These are phyloP conservation scores for Pseudocercospora macadamiae DNA, from an alignment of 2,329 filamentous ascomycete genomes.

Conservation along the genomic window DNA sequence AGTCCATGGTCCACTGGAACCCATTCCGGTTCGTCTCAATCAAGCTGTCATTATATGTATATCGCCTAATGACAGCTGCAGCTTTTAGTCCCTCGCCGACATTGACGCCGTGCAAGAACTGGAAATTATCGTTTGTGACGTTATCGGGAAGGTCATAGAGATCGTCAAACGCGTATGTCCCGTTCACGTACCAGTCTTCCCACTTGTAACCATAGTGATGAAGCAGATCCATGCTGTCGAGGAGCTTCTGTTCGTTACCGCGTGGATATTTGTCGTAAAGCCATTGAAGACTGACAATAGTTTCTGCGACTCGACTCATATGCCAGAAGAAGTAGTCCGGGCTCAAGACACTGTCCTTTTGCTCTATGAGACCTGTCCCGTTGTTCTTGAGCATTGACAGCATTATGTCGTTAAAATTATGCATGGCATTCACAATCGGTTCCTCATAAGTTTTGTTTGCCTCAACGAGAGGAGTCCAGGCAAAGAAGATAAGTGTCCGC, in stretches of 20 bases:
- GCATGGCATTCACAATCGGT: constrained; percentile 53
- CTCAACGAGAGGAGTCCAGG: constrained; percentile 54
- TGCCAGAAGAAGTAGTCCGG: constrained; percentile 39
- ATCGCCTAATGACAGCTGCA: constrained; percentile 49
- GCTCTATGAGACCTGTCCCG: constrained; percentile 54
- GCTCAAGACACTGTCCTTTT: constrained; percentile 47
- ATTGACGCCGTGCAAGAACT: constrained; percentile 53
- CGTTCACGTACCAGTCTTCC: constrained; percentile 38
- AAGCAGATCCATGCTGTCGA: constrained; percentile 50
- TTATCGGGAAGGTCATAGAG: constrained; percentile 27
- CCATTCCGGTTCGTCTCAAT: constrained; percentile 45
- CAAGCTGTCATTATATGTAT: constrained; percentile 49
- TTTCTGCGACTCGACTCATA: constrained; percentile 46
- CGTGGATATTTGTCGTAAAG: constrained; percentile 50
- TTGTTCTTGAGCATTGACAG: constrained; percentile 61
- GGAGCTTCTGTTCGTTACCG: constrained; percentile 40
- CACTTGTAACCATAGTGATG: constrained; percentile 40
- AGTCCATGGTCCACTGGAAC: constrained; percentile 53
- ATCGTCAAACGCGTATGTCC: constrained; percentile 31
- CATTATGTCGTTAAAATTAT: constrained; percentile 54
- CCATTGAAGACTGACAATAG: constrained; percentile 54
- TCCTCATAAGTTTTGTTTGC: constrained; percentile 49
- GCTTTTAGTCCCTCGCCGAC: constrained; percentile 53
- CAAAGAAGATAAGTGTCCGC: constrained; percentile 55
- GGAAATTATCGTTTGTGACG: constrained; percentile 37